Base-by-base conservation (phyloP, 2,329 filamentous ascomycete species). In the Cryoendolithus antarcticus region DNA sequence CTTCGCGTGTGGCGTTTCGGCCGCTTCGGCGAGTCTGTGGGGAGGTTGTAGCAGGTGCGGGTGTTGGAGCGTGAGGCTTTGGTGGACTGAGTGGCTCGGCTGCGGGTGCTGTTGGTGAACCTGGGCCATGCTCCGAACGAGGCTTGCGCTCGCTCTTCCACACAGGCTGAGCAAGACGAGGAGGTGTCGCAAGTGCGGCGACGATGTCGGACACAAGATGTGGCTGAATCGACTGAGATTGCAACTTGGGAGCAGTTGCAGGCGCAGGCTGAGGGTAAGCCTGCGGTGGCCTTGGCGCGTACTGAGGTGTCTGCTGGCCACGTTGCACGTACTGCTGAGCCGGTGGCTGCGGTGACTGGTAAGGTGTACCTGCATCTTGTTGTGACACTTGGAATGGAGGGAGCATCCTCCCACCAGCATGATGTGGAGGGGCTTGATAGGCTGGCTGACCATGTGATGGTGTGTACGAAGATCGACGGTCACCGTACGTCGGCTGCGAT, bases 321-420 rank as follows among this genome's bases (percentile, higher is more conserved):
- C 43, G 39, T 37, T 45, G 32, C 21, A 40, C 39, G 32, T 51
- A 48, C 41, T 48, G 43, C 37, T 45, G 47, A 27, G 43, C 37
- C 6, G 48, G 40, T 30, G 42, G 35, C 53, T 61, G 4, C 15
- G 15, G 15, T 19, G 15, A 19, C 11, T 40, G 38, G 12, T 40
- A 34, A 11, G 38, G 38, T 13, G 34, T 37, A 19, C 15, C 15
- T 28, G 34, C 30, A 35, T 64, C 62, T 43, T 69, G 65, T 7
- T 61, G 59, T n/a, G 58, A 54, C 9, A 67, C 62, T 39, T 66
- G 62, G 47, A 69, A 70, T 4, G 65, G 64, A 35, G 64, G 64
- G 29, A 69, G 55, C 60, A 67, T 66, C 42, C 63, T 61, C 10
- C 65, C 66, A 35, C 65, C 53, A 32, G 49, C 48, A 13, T 64